phyloP scores from a whole-genome alignment of 1,284 basidiomycete genomes.

The Phylloboletellus chloephorus region DNA sequence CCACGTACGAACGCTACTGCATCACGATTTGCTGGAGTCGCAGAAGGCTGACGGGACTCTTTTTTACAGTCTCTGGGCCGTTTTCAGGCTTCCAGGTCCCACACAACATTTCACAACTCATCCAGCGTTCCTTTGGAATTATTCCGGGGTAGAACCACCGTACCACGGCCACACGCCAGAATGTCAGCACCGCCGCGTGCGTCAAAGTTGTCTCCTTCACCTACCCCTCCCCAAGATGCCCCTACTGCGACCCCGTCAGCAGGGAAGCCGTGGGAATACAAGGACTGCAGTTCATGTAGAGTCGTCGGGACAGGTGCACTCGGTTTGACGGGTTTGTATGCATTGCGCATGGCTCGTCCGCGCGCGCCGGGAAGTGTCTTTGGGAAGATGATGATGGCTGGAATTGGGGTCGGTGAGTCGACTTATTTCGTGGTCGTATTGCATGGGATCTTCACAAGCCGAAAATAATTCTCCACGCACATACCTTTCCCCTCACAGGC shows the following conservation, averaged over 20 bases:
- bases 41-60: no score
- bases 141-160: no score
- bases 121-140: no score
- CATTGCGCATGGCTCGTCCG: slow-evolving; percentile 44
- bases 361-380: slow-evolving; percentile 41
- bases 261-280: slow-evolving; percentile 17
- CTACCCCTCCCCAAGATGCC: neutral
- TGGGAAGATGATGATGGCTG: slow-evolving; percentile 44
- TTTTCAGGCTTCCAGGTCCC: no score
- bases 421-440: neutral
- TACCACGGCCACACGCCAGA: no score
- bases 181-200: slow-evolving; percentile 19
- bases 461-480: neutral
- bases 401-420: slow-evolving; percentile 45
- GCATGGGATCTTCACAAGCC: neutral
- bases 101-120: no score
- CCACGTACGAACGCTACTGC: no score
- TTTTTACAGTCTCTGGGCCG: no score
- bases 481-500: slow-evolving; percentile 9
- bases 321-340: slow-evolving; percentile 45
- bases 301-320: slow-evolving; percentile 47
- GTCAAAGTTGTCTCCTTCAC: neutral
- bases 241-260: slow-evolving; percentile 1
- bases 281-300: slow-evolving; percentile 49
- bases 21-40: no score